These are phyloP conservation scores for Saturnispora sanitii DNA, from an alignment of 805 yeast species.

Conservation along the genomic window DNA sequence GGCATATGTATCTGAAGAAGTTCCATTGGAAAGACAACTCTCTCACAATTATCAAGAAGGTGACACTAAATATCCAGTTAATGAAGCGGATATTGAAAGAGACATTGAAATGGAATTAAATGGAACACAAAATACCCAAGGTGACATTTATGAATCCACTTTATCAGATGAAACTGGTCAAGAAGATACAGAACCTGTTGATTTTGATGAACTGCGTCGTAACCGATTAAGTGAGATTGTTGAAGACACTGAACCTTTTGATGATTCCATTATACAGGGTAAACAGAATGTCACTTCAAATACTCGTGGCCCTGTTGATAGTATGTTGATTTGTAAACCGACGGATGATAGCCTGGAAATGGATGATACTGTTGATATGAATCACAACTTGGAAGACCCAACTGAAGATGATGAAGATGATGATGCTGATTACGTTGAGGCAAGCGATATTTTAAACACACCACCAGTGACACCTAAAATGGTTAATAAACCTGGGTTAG, in stretches of 20 bases:
- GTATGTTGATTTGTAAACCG: neutral
- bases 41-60: slow-evolving; percentile 6
- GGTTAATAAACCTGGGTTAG: neutral
- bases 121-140: neutral
- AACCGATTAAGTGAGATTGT: slow-evolving; percentile 13
- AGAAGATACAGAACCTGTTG: slow-evolving; percentile 3
- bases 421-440: neutral
- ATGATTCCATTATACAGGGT: slow-evolving; percentile 4
- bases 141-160: slow-evolving; percentile 4
- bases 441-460: neutral
- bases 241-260: slow-evolving; percentile 13
- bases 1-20: neutral
- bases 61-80: slow-evolving; percentile 3
- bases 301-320: slow-evolving; percentile 5
- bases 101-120: slow-evolving; percentile 2
- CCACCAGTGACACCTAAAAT: neutral
- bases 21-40: neutral
- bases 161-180: neutral
- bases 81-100: slow-evolving; percentile 3
- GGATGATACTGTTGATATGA: slow-evolving; percentile 2
- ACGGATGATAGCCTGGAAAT: neutral
- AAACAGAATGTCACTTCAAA: neutral
- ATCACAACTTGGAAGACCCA: neutral
- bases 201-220: slow-evolving; percentile 2
- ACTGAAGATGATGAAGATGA: neutral